Evolutionary conservation across 176 grass and related monocot species (phyloP), one percentile per base, ranked within the genome.

Genomic region (Triticum turgidum): DNA sequence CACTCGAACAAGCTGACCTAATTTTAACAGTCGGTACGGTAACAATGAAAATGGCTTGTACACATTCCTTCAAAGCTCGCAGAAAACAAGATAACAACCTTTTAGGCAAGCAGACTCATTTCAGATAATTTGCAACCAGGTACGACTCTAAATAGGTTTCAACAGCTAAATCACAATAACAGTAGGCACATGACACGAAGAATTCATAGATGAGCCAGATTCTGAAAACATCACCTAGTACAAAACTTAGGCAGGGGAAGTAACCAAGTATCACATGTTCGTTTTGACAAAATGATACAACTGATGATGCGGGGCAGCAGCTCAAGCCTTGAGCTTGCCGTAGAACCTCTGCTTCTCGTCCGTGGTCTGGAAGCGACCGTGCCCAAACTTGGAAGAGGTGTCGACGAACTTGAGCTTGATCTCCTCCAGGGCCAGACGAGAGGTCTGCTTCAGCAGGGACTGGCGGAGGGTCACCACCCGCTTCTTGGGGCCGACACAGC

Each of bases 401-500:
- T 98, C 96, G 5, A 98, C 69, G 22, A 98, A 98, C 90, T 98
- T 98, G 84, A 98, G 90, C 75, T 98, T 98, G 88, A 98, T 98
- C 29, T 98, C 92, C 87, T 98, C 96, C 0, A 96, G 87, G 20
- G 96, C 96, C 3, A 94, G 3, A 11, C 96, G 96, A 0, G 91
- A 96, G 14, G 96, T 98, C 80, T 98, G 96, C 77, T 92, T 94
- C 22, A 98, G 79, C 18, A 98, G 88, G 75, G 91, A 96, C 68
- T 92, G 96, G 61, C 96, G 96, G 10, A 98, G 93, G 61, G 96
- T 98, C 2, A 98, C 90, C 3, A 98, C 96, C 6, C 96, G 92
- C 88, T 98, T 98, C 93, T 98, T 98, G 1, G 96, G 96, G 1
- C 96, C 96, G 0, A 98, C 93, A 3, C 90, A 94, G 85, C 96